A percentile compares a stretch with the other conserved stretches of the same genome.
These are phyloP conservation scores for Aspergillus sp. DNA, from an alignment of 2,329 filamentous ascomycete genomes.

Conservation along the genomic window DNA sequence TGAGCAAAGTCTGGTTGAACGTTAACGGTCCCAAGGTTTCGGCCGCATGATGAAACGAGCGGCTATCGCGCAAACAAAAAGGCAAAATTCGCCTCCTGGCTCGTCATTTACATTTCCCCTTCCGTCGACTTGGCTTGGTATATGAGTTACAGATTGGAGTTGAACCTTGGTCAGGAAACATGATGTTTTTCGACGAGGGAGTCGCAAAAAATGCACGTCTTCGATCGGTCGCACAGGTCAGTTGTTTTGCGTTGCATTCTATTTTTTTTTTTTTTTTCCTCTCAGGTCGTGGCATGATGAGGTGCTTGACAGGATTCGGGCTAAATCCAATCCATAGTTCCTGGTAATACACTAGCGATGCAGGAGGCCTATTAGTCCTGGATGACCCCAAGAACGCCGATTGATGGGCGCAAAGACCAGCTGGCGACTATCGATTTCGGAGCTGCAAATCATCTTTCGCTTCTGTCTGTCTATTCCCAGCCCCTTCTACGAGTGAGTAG, in stretches of 20 bases:
- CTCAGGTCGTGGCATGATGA: background rate
- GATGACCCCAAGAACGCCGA: background rate
- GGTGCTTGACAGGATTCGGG: background rate
- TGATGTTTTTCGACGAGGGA: background rate
- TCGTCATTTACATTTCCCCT: background rate
- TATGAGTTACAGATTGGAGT: background rate
- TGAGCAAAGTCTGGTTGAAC: background rate
- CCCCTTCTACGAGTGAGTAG: background rate
- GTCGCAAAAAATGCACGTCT: background rate
- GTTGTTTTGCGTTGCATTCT: background rate
- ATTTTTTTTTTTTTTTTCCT: background rate
- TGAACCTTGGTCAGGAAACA: background rate
- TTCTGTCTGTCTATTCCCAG: background rate
- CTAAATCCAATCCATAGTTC: background rate
- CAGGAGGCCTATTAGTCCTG: background rate
- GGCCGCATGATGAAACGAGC: constrained; percentile 3
- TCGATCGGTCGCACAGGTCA: background rate
- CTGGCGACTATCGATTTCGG: background rate
- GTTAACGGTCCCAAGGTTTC: constrained; percentile 6
- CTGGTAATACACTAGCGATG: background rate
- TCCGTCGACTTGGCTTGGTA: background rate
- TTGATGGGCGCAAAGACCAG: background rate
- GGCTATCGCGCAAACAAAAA: constrained; percentile 11
- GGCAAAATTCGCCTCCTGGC: background rate
- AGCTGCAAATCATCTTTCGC: background rate